Percentiles rank a stretch among this genome's conserved stretches.
Evolutionary conservation across 2,329 filamentous ascomycete genomes (phyloP).

Genomic region (Sclerotinia minor): DNA sequence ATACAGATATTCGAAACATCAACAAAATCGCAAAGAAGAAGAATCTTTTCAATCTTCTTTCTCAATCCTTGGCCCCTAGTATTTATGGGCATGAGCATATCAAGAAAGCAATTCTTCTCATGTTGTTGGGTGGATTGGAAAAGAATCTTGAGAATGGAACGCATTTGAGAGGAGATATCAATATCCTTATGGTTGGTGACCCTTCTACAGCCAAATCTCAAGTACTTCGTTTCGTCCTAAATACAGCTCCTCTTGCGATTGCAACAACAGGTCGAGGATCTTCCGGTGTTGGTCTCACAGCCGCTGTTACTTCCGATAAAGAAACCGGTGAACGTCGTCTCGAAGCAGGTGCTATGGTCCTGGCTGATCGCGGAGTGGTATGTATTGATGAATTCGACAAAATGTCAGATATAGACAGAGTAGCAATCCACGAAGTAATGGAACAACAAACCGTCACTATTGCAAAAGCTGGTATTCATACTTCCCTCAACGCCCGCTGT

Average conservation of each 20-base stretch:
- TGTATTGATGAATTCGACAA: slow-evolving; percentile 99
- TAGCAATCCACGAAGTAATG: slow-evolving; percentile 99
- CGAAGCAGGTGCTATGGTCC: slow-evolving; percentile 98
- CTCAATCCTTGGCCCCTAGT: slow-evolving; percentile 91
- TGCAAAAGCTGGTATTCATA: slow-evolving; percentile 97
- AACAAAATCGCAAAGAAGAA: slow-evolving; percentile 96
- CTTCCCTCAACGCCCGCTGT: slow-evolving; percentile 92
- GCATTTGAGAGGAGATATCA: slow-evolving; percentile 96
- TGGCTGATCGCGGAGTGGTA: slow-evolving; percentile 93
- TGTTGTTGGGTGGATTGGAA: slow-evolving; percentile 94
- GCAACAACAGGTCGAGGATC: slow-evolving; percentile 96
- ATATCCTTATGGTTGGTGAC: slow-evolving; percentile 98
- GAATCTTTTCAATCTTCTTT: slow-evolving; percentile 87
- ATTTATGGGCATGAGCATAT: slow-evolving; percentile 97
- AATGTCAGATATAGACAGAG: slow-evolving; percentile 97
- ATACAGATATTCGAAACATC: slow-evolving; percentile 97
- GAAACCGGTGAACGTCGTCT: slow-evolving; percentile 93
- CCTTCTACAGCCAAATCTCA: slow-evolving; percentile 99
- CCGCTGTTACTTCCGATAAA: slow-evolving; percentile 93
- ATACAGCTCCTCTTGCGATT: slow-evolving; percentile 93
- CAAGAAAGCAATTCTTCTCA: slow-evolving; percentile 94
- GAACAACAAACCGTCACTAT: slow-evolving; percentile 99
- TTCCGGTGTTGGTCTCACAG: slow-evolving; percentile 95
- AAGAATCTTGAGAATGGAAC: slow-evolving; percentile 99
- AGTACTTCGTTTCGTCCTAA: slow-evolving; percentile 91